A percentile compares a stretch with the other conserved stretches of the same genome.
Conservation (phyloP, 2,329 filamentous ascomycete species). For the Trichoderma endophyticum region DNA sequence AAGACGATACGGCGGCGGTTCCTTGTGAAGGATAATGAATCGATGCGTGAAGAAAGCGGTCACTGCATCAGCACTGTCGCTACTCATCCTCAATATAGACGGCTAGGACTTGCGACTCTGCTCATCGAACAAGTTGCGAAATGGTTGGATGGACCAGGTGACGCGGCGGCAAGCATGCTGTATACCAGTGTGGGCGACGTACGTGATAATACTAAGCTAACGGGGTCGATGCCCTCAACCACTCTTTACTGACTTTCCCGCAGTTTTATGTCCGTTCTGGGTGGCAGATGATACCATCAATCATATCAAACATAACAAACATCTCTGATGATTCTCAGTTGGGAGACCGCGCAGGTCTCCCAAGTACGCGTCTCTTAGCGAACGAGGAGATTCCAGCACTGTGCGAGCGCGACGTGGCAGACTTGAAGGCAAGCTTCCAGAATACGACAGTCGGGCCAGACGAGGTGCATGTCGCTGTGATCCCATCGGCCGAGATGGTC, state of each 20-base stretch:
- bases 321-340: background rate
- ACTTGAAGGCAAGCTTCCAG: background rate
- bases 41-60: background rate
- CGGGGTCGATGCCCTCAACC: background rate
- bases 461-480: background rate
- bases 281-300: background rate
- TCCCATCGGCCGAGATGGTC: background rate
- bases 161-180: background rate
- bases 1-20: background rate
- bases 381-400: background rate
- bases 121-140: background rate
- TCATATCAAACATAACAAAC: background rate
- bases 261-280: background rate
- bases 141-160: background rate
- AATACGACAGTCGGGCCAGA: background rate
- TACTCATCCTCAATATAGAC: background rate
- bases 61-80: background rate
- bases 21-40: background rate
- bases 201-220: background rate
- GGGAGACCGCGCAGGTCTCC: background rate
- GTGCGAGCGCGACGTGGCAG: background rate
- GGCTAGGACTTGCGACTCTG: background rate
- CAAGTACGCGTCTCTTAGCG: background rate
- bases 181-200: slow-evolving; percentile 5
- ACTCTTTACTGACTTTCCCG: background rate